phyloP scores from a whole-genome alignment of 345 rosid genomes.

The Dimocarpus longan region DNA sequence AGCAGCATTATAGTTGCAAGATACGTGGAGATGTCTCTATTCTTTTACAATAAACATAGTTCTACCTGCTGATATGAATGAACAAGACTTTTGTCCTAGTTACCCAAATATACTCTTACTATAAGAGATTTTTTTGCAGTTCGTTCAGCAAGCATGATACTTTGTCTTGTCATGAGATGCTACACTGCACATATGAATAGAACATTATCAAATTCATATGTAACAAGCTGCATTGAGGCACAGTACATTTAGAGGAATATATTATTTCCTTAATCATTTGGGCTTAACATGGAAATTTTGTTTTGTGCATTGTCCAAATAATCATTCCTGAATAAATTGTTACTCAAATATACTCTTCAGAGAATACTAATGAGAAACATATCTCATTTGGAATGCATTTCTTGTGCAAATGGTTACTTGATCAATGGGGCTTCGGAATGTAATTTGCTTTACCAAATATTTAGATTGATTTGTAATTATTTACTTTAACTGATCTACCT shows the following conservation, averaged over 20 bases:
- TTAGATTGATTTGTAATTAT: background rate
- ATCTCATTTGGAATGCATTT: background rate
- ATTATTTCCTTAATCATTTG: background rate
- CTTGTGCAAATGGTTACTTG: conserved; percentile 3
- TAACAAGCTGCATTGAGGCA: background rate
- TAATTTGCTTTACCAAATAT: background rate
- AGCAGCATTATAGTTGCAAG: background rate
- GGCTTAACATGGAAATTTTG: background rate
- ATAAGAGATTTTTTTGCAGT: background rate
- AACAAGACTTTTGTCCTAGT: background rate
- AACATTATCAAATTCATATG: background rate
- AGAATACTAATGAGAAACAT: background rate
- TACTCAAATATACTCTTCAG: background rate
- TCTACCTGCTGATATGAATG: background rate
- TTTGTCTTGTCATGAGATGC: background rate
- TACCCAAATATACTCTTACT: too few species aligned
- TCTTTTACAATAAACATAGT: background rate
- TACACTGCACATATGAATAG: background rate
- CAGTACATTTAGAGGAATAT: background rate
- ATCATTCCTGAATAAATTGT: background rate
- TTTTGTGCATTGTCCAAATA: background rate
- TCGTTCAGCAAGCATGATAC: background rate
- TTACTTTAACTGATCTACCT: background rate
- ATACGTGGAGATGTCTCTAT: background rate
- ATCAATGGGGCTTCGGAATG: background rate